Percentiles rank a stretch among this genome's conserved stretches.
These are phyloP conservation scores for Fusarium sp. DNA, from an alignment of 2,329 filamentous ascomycete species.

Conservation along the genomic window DNA sequence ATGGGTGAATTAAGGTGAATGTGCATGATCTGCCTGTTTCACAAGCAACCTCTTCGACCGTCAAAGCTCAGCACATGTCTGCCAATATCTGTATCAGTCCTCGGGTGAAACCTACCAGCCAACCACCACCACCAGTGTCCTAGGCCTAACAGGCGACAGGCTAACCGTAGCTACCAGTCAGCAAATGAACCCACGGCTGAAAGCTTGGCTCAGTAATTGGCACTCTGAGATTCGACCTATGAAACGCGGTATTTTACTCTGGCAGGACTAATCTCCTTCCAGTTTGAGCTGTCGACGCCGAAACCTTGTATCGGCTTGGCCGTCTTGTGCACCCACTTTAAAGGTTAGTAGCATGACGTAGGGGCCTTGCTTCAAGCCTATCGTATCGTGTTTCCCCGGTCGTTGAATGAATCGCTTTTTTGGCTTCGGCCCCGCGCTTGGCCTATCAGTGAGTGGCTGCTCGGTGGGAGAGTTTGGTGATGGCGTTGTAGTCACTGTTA, in stretches of 20 bases:
- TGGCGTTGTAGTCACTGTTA: neutral
- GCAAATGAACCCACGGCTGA: conserved; percentile 4
- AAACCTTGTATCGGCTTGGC: conserved; percentile 38
- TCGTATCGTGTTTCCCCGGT: neutral
- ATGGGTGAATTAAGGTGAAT: neutral
- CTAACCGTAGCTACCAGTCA: neutral
- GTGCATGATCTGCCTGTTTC: conserved; percentile 19
- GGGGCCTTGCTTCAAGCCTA: neutral
- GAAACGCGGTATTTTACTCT: neutral
- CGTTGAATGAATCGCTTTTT: conserved; percentile 2
- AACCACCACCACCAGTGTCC: neutral
- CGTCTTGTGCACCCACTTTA: conserved; percentile 26
- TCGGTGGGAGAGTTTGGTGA: neutral
- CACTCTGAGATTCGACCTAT: neutral
- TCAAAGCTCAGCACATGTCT: conserved; percentile 1
- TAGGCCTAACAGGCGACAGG: neutral
- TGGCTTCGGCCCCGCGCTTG: neutral
- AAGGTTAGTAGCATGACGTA: conserved; percentile 17
- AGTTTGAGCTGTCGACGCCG: conserved; percentile 28
- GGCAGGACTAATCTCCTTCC: conserved; percentile 21
- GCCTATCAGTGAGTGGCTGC: conserved; percentile 8
- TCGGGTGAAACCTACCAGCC: conserved; percentile 1
- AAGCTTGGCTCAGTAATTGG: conserved; percentile 18
- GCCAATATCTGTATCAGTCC: neutral
- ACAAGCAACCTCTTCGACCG: neutral